phyloP scores from a whole-genome alignment of 352 stramenopile genomes.

The Phytophthora idaei region DNA sequence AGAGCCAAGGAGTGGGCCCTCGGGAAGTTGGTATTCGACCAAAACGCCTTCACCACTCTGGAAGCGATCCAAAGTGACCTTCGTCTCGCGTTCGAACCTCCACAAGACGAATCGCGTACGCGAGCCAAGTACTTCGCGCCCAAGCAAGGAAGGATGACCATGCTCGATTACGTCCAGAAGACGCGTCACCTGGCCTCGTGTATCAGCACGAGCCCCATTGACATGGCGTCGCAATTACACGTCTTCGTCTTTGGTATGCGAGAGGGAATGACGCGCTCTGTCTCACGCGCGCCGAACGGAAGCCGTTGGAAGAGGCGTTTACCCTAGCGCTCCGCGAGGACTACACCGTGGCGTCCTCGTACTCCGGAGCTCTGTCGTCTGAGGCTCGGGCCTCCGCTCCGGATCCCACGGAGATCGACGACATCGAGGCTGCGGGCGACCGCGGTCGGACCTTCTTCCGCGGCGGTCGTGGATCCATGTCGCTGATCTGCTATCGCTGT shows the following conservation, averaged over 20 bases:
- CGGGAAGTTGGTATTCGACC: slow-evolving; percentile 16
- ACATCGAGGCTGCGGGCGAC: not conserved
- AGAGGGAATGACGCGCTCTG: slow-evolving; percentile 8
- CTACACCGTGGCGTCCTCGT: slow-evolving; percentile 11
- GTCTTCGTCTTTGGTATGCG: too few species aligned
- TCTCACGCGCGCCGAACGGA: not conserved
- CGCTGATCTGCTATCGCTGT: too few species aligned
- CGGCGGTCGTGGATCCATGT: too few species aligned
- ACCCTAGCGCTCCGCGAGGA: not conserved
- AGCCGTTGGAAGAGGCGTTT: slow-evolving; percentile 18
- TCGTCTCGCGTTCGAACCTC: slow-evolving; percentile 22
- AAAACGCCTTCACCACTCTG: slow-evolving; percentile 13
- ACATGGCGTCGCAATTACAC: not conserved
- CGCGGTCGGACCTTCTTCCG: too few species aligned
- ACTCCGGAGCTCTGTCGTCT: not conserved
- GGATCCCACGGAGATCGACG: slow-evolving; percentile 22
- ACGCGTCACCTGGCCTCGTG: slow-evolving; percentile 6
- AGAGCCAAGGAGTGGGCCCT: slow-evolving; percentile 24
- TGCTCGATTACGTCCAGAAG: slow-evolving; percentile 21
- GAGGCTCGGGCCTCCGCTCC: not conserved
- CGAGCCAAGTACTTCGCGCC: not conserved
- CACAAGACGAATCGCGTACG: slow-evolving; percentile 27
- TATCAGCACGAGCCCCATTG: slow-evolving; percentile 9
- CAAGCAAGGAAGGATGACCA: slow-evolving; percentile 8
- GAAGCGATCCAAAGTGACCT: slow-evolving; percentile 9